Evolutionary conservation across 176 grass and related monocot species (phyloP), one percentile per base, ranked within the genome.

Genomic region (Poa pratensis): DNA sequence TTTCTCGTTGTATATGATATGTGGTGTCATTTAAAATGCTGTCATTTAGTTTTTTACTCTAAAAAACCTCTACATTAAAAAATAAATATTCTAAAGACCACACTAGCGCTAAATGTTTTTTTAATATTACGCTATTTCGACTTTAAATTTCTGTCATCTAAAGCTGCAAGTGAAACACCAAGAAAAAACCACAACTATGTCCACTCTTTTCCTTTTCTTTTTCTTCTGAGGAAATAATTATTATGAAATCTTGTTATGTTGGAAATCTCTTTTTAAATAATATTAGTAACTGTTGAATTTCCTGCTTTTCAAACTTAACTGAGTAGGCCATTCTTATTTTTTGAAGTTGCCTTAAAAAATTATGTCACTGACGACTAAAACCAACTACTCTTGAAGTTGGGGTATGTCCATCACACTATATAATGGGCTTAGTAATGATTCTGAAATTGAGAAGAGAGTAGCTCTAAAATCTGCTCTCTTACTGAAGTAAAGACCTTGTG

Each of bases 401-500:
- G 4, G 12, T 42, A 11, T 70, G 35, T 52, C 22, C 14, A 71
- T 22, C 34, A 13, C 8, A 39, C 30, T 55, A 19, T 68, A 68
- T 67, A 28, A 17, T 67, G 19, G 43, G 45, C 45, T n/a, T 51
- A 49, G 20, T 50, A 51, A 78, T 78, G 59, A 12, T 86, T 69
- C 1, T 67, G 2, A 6, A 64, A 18, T 37, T 80, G 4, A 27
- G 27, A 62, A 71, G 14, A 4, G 12, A 77, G 17, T 20, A 68
- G 4, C 49, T 48, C 23, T 69, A 82, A 12, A 55, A 24, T 76
- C 5, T 24, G 45, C 12, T 17, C 26, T 23, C 63, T 3, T 13
- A 50, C 22, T 68, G 4, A 32, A 60, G 37, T 79, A 12, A 34
- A 27, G 23, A 24, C 35, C 1, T 0, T 23, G 3, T 4, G 0